A percentile compares a stretch with the other conserved stretches of the same genome.
These are phyloP conservation scores for Nemania sp. DNA, from an alignment of 2,329 filamentous ascomycete genomes.

Conservation along the genomic window DNA sequence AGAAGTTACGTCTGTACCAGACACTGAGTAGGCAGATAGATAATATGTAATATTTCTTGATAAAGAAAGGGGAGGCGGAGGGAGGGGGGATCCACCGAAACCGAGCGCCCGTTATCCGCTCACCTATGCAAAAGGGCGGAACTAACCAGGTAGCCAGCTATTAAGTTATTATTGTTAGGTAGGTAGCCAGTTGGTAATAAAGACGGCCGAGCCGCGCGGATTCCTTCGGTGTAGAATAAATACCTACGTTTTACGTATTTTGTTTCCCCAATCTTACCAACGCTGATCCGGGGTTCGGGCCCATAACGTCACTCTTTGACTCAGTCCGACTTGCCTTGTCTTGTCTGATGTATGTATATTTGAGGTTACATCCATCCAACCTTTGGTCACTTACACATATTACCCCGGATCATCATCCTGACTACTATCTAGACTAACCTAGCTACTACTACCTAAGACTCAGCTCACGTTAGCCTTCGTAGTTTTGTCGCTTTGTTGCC, in stretches of 20 bases:
- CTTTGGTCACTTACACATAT: background rate
- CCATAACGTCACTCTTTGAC: conserved; percentile 18
- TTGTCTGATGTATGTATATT: background rate
- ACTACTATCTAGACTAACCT: background rate
- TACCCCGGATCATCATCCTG: conserved; percentile 20
- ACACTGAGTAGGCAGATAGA: no score
- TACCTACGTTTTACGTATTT: conserved; percentile 35
- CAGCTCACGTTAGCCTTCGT: background rate
- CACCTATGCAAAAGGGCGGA: background rate
- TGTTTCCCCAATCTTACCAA: conserved; percentile 7
- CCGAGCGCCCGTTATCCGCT: conserved; percentile 3
- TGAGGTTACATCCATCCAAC: background rate
- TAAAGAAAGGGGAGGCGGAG: background rate
- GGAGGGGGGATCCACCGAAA: conserved; percentile 9
- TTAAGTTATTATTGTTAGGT: background rate
- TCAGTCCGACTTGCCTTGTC: background rate
- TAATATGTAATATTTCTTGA: background rate
- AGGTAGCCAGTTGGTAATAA: conserved; percentile 18
- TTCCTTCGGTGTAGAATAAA: conserved; percentile 35
- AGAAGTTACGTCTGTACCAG: background rate
- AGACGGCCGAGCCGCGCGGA: conserved; percentile 25
- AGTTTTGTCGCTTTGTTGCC: background rate
- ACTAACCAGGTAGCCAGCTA: conserved; percentile 26
- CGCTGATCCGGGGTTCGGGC: conserved; percentile 19
- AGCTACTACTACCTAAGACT: no score